Base-by-base conservation (phyloP, 352 stramenopile genomes). In the Sclerospora graminicola region DNA sequence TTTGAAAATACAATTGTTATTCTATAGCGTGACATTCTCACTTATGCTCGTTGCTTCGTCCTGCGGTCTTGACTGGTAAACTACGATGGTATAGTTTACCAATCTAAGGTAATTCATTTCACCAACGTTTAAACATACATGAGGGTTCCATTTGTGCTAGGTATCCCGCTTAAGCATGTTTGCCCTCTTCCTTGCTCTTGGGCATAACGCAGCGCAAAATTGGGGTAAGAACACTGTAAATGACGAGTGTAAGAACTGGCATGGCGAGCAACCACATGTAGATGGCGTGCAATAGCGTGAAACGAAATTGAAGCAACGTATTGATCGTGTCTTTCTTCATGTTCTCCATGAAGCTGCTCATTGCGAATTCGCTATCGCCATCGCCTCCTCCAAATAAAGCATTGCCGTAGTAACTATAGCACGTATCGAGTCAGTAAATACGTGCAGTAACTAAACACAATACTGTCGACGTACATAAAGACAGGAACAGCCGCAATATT, bases 211-310 rank as follows among this genome's bases (percentile, higher is more conserved):
- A 54, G 44, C 60, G 68, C 31, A 90, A 63, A 34, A 88, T 64
- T 4, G 74, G 75, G 23, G 68, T 77, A 34, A 90, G 60, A 20
- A 87, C 50, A 20, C 60, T 47, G 61, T 90, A 90, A 41, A 87
- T 50, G 28, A 51, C 48, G 45, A 70, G 51, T 26, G 75, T 86
- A 19, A 82, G 56, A n/a, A 86, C 51, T 2, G 72, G 71, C 35
- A 84, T 57, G 29, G 73, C 66, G 15, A 67, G 67, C 41, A 85
- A 51, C 79, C 79, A 90, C 64, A 83, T 69, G 61, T 84, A 87
- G 41, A 87, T 84, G 24, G 75, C 78, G 51, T 84, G 52, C 47
- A 90, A 53, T 14, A 90, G 62, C 21, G 73, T 84, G 57, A 86
- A 90, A 55, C 73, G 78, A 57, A 88, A 90, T 23, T 69, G 56